Conservation (phyloP, 192 early-diverging fungal genomes). For the Phycomyces nitens region DNA sequence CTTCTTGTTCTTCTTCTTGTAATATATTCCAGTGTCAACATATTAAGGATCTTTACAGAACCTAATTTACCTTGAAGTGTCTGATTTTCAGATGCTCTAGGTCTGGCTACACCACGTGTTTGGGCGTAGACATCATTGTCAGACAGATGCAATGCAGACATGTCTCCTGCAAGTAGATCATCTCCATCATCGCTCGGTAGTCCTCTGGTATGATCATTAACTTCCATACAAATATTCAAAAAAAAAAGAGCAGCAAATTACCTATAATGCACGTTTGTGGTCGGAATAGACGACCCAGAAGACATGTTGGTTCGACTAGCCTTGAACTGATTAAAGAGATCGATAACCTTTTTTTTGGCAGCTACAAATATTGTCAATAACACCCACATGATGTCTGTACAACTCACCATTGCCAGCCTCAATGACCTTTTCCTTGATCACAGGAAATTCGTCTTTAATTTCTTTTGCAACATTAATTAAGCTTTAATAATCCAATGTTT, state of each 20-base stretch:
- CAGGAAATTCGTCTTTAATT: conserved; percentile 46
- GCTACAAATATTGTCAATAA: conserved; percentile 29
- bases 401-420: conserved; percentile 51
- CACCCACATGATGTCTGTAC: neutral
- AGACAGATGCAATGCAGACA: conserved; percentile 35
- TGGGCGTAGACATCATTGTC: conserved; percentile 34
- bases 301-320: conserved; percentile 16
- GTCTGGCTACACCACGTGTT: conserved; percentile 10
- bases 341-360: conserved; percentile 56
- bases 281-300: conserved; percentile 8
- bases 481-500: neutral
- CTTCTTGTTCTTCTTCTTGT: conserved; percentile 4
- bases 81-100: neutral
- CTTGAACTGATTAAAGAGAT: conserved; percentile 55
- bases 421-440: conserved; percentile 55
- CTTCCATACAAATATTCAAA: neutral
- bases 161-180: conserved; percentile 32
- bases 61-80: neutral
- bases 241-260: conserved; percentile 5
- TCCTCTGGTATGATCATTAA: conserved; percentile 6
- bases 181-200: conserved; percentile 31
- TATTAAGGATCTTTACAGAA: neutral
- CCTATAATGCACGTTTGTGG: conserved; percentile 23
- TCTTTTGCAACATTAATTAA: conserved; percentile 2
- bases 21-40: neutral